Evolutionary conservation across 352 stramenopile species (phyloP).

Genomic region (Globisporangium irregulare): DNA sequence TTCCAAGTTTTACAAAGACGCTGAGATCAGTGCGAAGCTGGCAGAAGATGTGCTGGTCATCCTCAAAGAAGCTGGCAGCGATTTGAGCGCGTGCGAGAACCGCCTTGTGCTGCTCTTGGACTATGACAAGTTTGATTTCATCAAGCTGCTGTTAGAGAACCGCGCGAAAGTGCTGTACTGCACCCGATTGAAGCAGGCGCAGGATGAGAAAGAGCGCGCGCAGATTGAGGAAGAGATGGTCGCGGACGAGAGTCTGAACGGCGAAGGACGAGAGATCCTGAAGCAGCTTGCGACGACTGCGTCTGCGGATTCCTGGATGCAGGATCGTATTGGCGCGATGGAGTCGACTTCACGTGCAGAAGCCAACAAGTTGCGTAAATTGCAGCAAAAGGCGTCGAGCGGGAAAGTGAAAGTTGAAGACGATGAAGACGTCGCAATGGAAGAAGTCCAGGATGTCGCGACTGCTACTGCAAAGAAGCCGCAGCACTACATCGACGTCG

Average conservation of each 20-base stretch:
- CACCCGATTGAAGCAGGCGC: conserved; percentile 95
- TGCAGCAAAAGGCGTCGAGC: conserved; percentile 43
- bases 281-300: conserved; percentile 87
- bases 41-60: conserved; percentile 89
- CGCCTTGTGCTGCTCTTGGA: conserved; percentile 96
- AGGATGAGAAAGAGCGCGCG: conserved; percentile 89
- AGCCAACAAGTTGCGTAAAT: conserved; percentile 77
- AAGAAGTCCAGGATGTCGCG: conserved; percentile 21
- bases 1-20: conserved; percentile 95
- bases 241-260: conserved; percentile 76
- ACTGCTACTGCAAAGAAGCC: conserved; percentile 49
- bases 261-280: conserved; percentile 89
- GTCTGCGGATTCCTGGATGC: conserved; percentile 93
- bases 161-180: conserved; percentile 95
- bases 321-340: conserved; percentile 88
- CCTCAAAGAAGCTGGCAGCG: conserved; percentile 56
- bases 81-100: conserved; percentile 94
- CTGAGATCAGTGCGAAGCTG: conserved; percentile 89
- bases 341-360: conserved; percentile 81
- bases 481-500: conserved; percentile 92
- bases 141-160: conserved; percentile 97
- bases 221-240: conserved; percentile 91
- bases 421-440: conserved; percentile 56
- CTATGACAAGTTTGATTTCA: conserved; percentile 99
- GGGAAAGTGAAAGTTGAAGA: conserved; percentile 24